These are phyloP conservation scores for Colletotrichum lupini DNA, from an alignment of 2,329 filamentous ascomycete genomes.

Conservation along the genomic window DNA sequence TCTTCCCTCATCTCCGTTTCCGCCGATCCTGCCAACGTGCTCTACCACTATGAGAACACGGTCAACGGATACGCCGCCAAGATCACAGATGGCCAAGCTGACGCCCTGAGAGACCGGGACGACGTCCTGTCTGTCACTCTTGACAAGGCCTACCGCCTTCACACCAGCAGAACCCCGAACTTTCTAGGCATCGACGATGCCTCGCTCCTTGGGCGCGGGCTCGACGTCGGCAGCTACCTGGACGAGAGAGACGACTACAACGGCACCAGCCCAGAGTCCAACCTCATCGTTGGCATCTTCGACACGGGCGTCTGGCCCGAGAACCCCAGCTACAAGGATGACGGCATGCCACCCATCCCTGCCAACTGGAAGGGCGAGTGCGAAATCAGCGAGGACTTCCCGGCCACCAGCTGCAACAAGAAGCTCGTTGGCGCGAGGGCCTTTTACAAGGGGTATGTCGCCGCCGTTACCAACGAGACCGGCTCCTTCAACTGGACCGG, in stretches of 20 bases:
- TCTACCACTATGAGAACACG: constrained; percentile 28
- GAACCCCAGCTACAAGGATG: constrained; percentile 31
- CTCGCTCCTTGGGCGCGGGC: not conserved
- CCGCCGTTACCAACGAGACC: not conserved
- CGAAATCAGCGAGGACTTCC: constrained; percentile 18
- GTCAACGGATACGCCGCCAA: constrained; percentile 30
- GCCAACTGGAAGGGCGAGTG: constrained; percentile 29
- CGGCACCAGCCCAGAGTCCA: constrained; percentile 8
- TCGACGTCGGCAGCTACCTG: not conserved
- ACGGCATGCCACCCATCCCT: constrained; percentile 25
- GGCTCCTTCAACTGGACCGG: constrained; percentile 9
- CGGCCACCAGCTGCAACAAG: constrained; percentile 26
- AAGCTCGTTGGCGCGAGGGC: constrained; percentile 34
- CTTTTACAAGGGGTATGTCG: constrained; percentile 20
- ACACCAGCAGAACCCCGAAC: constrained; percentile 25
- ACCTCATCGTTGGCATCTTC: constrained; percentile 32
- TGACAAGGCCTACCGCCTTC: constrained; percentile 11
- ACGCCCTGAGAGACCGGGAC: constrained; percentile 11
- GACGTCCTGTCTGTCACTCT: constrained; percentile 20
- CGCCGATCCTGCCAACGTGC: not conserved
- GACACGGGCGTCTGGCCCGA: constrained; percentile 35
- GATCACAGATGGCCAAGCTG: constrained; percentile 25
- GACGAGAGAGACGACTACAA: not conserved
- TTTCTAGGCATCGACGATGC: constrained; percentile 27
- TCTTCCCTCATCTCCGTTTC: constrained; percentile 8